Percentiles rank a stretch among this genome's conserved stretches.
These are phyloP conservation scores for Smithsoniella earleae DNA, from an alignment of 163 green algal species.

Conservation along the genomic window DNA sequence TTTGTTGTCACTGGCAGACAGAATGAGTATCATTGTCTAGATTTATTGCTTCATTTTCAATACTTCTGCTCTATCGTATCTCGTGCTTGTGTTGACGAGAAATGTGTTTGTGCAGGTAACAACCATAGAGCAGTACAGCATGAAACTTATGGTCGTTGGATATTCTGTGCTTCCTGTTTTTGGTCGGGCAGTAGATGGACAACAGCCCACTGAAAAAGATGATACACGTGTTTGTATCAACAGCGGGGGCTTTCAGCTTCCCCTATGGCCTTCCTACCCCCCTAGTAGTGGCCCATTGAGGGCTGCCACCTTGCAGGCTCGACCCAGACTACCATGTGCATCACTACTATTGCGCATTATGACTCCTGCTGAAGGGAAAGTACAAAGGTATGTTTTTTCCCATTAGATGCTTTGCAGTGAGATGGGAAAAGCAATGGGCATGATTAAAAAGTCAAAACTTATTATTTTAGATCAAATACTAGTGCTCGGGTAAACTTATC, in stretches of 20 bases:
- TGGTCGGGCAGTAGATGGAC: not conserved
- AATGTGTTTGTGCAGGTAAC: slow-evolving; percentile 23
- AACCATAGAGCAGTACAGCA: not conserved
- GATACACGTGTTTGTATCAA: not conserved
- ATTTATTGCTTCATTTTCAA: no score
- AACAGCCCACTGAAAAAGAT: not conserved
- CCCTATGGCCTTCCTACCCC: slow-evolving; percentile 15
- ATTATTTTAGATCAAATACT: no score
- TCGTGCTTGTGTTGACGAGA: no score
- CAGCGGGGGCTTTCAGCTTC: slow-evolving; percentile 15
- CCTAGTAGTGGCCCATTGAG: not conserved
- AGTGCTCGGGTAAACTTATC: no score
- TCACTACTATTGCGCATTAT: slow-evolving; percentile 1
- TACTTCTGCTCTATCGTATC: no score
- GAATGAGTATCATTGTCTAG: no score
- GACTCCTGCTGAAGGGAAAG: not conserved
- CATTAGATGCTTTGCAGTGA: no score
- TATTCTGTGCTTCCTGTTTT: slow-evolving; percentile 20
- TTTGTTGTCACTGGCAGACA: no score
- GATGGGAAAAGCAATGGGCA: no score
- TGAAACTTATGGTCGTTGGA: not conserved
- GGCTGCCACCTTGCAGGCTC: not conserved
- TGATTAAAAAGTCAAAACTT: no score
- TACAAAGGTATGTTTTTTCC: no score
- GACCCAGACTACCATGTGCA: not conserved